Conservation (phyloP, 176 grass and related monocot genomes). For the Aegilops tauschii region DNA sequence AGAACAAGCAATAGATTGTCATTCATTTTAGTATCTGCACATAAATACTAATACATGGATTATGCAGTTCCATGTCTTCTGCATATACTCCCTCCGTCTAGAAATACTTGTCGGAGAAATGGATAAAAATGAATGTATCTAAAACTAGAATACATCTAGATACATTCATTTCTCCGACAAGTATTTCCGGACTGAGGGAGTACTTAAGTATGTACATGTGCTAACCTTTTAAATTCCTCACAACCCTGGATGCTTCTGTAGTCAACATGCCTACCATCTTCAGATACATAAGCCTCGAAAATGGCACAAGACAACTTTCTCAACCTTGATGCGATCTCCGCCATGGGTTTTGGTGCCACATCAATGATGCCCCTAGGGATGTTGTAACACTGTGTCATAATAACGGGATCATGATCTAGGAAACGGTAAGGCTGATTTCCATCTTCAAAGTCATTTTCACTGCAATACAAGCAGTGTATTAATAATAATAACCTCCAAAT, state of each 20-base stretch:
- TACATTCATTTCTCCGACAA: too few relatives aligned
- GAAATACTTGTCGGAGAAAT: too few relatives aligned
- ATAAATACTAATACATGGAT: not conserved
- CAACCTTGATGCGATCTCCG: conserved; percentile 73
- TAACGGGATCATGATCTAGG: conserved; percentile 77
- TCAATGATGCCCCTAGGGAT: conserved; percentile 78
- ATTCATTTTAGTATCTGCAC: not conserved
- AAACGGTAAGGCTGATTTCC: conserved; percentile 88
- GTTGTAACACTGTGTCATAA: conserved; percentile 90
- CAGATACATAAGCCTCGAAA: conserved; percentile 88
- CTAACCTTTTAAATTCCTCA: conserved; percentile 96
- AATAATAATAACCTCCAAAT: conserved; percentile 11
- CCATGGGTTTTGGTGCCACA: conserved; percentile 72
- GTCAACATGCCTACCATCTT: conserved; percentile 80
- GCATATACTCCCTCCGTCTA: not conserved
- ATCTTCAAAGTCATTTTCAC: conserved; percentile 93
- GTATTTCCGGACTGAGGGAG: too few relatives aligned
- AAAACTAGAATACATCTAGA: too few relatives aligned
- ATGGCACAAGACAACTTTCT: conserved; percentile 71
- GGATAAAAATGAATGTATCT: too few relatives aligned
- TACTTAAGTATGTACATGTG: not conserved
- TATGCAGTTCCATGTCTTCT: not conserved
- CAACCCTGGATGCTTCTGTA: conserved; percentile 76
- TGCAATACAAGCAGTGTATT: conserved; percentile 38
- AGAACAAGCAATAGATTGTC: conserved; percentile 7